Evolutionary conservation across 495 filamentous ascomycete species (phyloP).

Genomic region (Trichodelitschia bisporula): DNA sequence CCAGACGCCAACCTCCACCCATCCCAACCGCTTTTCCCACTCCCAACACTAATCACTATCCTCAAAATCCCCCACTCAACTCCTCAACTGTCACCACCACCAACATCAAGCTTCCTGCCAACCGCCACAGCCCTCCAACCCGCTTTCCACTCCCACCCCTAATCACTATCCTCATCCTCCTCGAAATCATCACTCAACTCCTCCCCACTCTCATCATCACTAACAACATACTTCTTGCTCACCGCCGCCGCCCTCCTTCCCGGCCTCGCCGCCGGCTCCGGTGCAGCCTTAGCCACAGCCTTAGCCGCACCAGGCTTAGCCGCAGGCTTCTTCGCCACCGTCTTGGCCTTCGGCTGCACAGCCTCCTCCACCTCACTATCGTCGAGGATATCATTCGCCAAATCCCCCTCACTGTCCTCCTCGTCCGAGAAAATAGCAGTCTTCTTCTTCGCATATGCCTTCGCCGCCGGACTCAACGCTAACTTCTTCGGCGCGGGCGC

Average conservation of each 20-base stretch:
- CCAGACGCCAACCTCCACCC: too few species aligned
- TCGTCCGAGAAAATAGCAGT: slow-evolving; percentile 7
- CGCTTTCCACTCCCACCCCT: too few species aligned
- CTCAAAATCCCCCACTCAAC: too few species aligned
- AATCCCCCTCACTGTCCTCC: slow-evolving; percentile 18
- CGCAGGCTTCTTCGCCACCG: too few species aligned
- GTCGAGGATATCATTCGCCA: slow-evolving; percentile 32
- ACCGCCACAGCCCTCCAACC: too few species aligned
- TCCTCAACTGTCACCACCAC: too few species aligned
- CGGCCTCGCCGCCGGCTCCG: slow-evolving; percentile 20
- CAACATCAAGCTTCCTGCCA: too few species aligned
- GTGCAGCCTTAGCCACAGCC: too few species aligned
- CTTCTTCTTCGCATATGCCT: slow-evolving; percentile 41
- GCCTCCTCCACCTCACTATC: slow-evolving; percentile 23
- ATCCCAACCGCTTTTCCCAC: too few species aligned
- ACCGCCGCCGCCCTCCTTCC: slow-evolving; percentile 24
- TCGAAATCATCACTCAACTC: slow-evolving; percentile 13
- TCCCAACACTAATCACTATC: too few species aligned
- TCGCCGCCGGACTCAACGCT: slow-evolving; percentile 48
- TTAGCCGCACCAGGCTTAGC: too few species aligned
- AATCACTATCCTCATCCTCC: slow-evolving; percentile 14
- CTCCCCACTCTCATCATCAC: slow-evolving; percentile 25
- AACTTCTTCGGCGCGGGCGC: slow-evolving; percentile 20
- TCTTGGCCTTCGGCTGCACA: too few species aligned
- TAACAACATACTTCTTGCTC: slow-evolving; percentile 28